These are phyloP conservation scores for Phytopythium kandeliae DNA, from an alignment of 352 stramenopile genomes.

Conservation along the genomic window DNA sequence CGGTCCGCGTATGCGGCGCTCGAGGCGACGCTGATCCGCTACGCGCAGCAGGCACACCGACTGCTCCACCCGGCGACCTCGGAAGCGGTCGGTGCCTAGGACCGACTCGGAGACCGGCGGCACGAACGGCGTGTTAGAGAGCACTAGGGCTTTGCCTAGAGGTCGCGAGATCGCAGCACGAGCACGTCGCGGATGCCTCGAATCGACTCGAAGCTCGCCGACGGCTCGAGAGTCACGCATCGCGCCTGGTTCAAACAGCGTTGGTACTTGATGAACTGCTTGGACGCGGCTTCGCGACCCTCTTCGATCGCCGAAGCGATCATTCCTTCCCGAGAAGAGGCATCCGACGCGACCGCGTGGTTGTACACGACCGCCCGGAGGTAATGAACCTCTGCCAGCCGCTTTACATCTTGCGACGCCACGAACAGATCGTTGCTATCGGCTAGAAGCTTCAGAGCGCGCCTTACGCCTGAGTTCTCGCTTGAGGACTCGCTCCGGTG, in stretches of 20 bases:
- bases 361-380: constrained; percentile 35
- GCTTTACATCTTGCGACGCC: constrained; percentile 25
- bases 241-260: constrained; percentile 20
- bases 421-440: constrained; percentile 26
- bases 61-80: constrained; percentile 15
- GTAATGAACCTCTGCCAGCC: constrained; percentile 36
- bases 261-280: constrained; percentile 22
- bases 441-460: constrained; percentile 16
- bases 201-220: constrained; percentile 23
- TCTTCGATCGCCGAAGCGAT: not conserved
- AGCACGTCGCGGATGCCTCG: constrained; percentile 22
- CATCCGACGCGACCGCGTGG: constrained; percentile 8
- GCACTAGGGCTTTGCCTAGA: no score
- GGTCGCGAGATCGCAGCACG: not conserved
- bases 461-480: not conserved
- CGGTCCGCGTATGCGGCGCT: constrained; percentile 15
- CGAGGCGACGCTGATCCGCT: constrained; percentile 21
- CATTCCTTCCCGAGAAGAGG: not conserved
- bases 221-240: constrained; percentile 22
- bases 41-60: constrained; percentile 27
- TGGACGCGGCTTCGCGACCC: constrained; percentile 18
- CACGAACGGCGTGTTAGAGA: no score
- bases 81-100: not conserved
- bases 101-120: not conserved
- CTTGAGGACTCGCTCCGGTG: not conserved